A percentile compares a stretch with the other conserved stretches of the same genome.
These are phyloP conservation scores for Fusarium brachygibbosum DNA, from an alignment of 2,329 filamentous ascomycete genomes.

Conservation along the genomic window DNA sequence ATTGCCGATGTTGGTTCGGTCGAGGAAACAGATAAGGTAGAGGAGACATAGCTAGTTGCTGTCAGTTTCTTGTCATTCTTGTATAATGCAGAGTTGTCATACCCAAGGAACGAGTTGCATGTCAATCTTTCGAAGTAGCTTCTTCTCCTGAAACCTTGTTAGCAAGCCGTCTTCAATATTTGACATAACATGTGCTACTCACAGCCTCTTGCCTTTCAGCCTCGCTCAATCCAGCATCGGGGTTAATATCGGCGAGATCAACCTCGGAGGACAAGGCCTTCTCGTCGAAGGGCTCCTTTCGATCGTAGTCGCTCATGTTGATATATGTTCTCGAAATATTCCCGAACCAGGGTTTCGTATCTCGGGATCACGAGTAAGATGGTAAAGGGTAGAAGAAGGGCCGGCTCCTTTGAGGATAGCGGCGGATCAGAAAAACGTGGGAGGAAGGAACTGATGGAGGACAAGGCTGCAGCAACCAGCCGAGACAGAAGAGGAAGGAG, in stretches of 20 bases:
- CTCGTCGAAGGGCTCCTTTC: slow-evolving; percentile 49
- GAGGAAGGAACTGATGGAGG: slow-evolving; percentile 34
- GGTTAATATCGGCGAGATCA: slow-evolving; percentile 50
- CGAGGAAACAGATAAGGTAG: slow-evolving; percentile 81
- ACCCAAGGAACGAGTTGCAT: slow-evolving; percentile 71
- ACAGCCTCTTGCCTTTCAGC: slow-evolving; percentile 74
- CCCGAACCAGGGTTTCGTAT: slow-evolving; percentile 9
- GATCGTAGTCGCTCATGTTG: slow-evolving; percentile 55
- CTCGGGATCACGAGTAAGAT: slow-evolving; percentile 17
- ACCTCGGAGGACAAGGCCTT: slow-evolving; percentile 50
- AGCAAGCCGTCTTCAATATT: slow-evolving; percentile 4
- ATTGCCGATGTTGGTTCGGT: slow-evolving; percentile 82
- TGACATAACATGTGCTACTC: slow-evolving; percentile 48
- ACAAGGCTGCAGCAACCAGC: slow-evolving; percentile 44
- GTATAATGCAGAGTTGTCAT: slow-evolving; percentile 33
- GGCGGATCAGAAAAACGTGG: slow-evolving; percentile 40
- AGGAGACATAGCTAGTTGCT: slow-evolving; percentile 71
- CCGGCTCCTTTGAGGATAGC: slow-evolving; percentile 23
- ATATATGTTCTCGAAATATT: background rate
- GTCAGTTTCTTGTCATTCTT: background rate
- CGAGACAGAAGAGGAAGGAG: slow-evolving; percentile 31
- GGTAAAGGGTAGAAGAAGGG: slow-evolving; percentile 23
- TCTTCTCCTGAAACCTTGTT: slow-evolving; percentile 65
- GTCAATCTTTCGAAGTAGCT: slow-evolving; percentile 73
- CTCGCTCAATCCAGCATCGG: slow-evolving; percentile 73